phyloP scores from a whole-genome alignment of 306 rosid genomes.

The Sindora glabra region DNA sequence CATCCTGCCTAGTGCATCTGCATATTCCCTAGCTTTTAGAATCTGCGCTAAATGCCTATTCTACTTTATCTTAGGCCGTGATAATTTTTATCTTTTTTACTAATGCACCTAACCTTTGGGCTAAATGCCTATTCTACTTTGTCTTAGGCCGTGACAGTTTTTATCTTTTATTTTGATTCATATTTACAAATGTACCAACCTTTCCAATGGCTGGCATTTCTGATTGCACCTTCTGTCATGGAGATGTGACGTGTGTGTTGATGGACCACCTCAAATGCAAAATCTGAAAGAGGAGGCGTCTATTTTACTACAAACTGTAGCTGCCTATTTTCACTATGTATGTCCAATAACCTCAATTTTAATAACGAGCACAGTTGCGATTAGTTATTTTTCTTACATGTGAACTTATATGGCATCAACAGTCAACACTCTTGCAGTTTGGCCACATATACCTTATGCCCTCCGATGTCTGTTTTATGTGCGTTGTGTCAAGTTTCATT shows the following conservation, averaged over 20 bases:
- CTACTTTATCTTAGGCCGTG: not conserved
- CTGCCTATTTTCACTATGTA: constrained; percentile 48
- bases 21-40: constrained; percentile 4
- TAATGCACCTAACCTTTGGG: not conserved
- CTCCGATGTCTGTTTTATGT: not conserved
- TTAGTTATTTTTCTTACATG: not conserved
- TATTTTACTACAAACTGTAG: constrained; percentile 52
- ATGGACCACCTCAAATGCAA: constrained; percentile 69
- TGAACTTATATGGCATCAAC: constrained; percentile 6
- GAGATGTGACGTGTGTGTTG: constrained; percentile 83
- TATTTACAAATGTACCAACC: not conserved
- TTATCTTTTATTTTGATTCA: too few species aligned
- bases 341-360: constrained; percentile 20
- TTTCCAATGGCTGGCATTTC: not conserved
- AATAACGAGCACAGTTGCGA: not conserved
- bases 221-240: constrained; percentile 8
- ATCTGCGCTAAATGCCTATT: not conserved
- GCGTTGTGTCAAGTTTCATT: not conserved
- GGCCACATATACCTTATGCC: not conserved
- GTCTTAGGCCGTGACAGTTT: not conserved
- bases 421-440: not conserved
- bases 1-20: constrained; percentile 2
- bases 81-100: not conserved
- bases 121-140: not conserved
- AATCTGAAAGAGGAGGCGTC: constrained; percentile 70